Evolutionary conservation across 345 rosid genomes (phyloP).

Genomic region (Sisymbrium irio): DNA sequence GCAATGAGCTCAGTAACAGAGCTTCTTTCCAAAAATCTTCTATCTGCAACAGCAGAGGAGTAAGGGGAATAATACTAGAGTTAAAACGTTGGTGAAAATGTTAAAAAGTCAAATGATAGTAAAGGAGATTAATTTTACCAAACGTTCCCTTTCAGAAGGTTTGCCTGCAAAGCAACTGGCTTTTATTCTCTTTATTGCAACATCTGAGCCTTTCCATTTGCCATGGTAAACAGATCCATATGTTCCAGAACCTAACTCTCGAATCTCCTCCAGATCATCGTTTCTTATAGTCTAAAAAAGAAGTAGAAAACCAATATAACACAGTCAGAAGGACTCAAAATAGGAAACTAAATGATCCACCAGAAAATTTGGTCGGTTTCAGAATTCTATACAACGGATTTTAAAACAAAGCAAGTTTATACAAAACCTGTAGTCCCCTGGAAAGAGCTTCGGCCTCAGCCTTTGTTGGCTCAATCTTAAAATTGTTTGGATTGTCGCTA

Average conservation of each 20-base stretch:
- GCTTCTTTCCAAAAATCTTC: conserved; percentile 99
- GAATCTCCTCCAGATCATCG: conserved; percentile 93
- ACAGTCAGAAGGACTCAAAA: not conserved
- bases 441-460: conserved; percentile 95
- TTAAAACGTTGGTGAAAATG: not conserved
- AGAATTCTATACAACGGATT: not conserved
- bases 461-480: conserved; percentile 84
- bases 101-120: not conserved
- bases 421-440: conserved; percentile 83
- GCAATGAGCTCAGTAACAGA: conserved; percentile 84
- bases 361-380: not conserved
- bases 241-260: conserved; percentile 92
- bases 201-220: conserved; percentile 99
- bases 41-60: conserved; percentile 51
- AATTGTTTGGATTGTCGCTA: conserved; percentile 46
- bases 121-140: conserved; percentile 36
- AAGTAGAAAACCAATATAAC: conserved; percentile 27
- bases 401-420: not conserved
- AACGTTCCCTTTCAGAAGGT: conserved; percentile 93
- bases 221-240: conserved; percentile 98
- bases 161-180: conserved; percentile 99
- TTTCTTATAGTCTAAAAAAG: conserved; percentile 69
- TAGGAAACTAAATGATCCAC: not conserved
- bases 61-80: conserved; percentile 13
- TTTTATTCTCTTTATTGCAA: conserved; percentile 95